Percentiles rank a stretch among this genome's conserved stretches.
Conservation (phyloP, 1,139 yeast species). For the Nakaseomyces bracarensis region DNA sequence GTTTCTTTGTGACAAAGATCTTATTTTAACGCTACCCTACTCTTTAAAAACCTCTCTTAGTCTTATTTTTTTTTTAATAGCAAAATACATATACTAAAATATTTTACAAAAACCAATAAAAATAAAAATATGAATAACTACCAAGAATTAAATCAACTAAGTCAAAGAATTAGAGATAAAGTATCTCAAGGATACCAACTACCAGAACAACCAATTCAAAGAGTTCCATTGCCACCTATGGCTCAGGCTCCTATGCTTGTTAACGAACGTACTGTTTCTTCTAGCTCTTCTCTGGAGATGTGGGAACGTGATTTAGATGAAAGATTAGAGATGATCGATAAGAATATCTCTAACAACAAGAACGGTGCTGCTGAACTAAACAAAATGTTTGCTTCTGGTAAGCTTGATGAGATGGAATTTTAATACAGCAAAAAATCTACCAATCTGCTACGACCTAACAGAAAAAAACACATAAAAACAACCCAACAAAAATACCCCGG, state of each 20-base stretch:
- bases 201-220: slow-evolving; percentile 23
- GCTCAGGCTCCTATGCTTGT: slow-evolving; percentile 26
- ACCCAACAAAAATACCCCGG: background rate
- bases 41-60: too few relatives aligned
- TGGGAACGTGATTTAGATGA: slow-evolving; percentile 42
- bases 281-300: slow-evolving; percentile 38
- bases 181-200: slow-evolving; percentile 15
- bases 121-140: slow-evolving; percentile 1
- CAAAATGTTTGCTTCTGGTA: slow-evolving; percentile 15
- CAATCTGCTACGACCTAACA: too few relatives aligned
- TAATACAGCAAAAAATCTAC: too few relatives aligned
- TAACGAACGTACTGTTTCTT: slow-evolving; percentile 26
- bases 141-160: slow-evolving; percentile 8
- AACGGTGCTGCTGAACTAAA: slow-evolving; percentile 22
- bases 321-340: slow-evolving; percentile 35
- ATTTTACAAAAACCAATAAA: too few relatives aligned
- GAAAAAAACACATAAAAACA: too few relatives aligned
- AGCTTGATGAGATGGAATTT: slow-evolving; percentile 15
- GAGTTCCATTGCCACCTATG: slow-evolving; percentile 47
- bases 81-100: too few relatives aligned
- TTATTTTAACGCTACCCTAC: too few relatives aligned
- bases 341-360: slow-evolving; percentile 25
- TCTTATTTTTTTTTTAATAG: too few relatives aligned
- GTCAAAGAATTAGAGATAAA: slow-evolving; percentile 8
- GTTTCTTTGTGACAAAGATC: too few relatives aligned